Evolutionary conservation across 2,329 filamentous ascomycete genomes (phyloP).

Genomic region (Raffaelea deltoideospora): DNA sequence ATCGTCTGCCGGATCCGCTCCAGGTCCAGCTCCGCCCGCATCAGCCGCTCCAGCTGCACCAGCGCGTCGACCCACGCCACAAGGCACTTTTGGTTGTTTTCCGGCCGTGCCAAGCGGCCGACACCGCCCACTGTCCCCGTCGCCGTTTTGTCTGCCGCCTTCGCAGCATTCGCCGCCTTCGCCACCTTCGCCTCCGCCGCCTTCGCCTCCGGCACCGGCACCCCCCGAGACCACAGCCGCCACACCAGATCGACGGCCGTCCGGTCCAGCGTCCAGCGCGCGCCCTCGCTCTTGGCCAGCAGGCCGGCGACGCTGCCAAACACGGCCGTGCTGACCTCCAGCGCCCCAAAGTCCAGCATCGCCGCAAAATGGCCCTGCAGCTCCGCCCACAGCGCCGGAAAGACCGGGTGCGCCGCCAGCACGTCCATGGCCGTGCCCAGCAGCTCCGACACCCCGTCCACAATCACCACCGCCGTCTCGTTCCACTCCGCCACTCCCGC

Average conservation of each 20-base stretch:
- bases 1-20: slow-evolving; percentile 54
- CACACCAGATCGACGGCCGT: slow-evolving; percentile 47
- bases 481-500: slow-evolving; percentile 45
- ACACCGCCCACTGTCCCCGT: no score
- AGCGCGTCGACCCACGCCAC: slow-evolving; percentile 69
- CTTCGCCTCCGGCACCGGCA: slow-evolving; percentile 33
- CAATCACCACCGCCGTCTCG: slow-evolving; percentile 59
- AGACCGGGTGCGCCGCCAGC: slow-evolving; percentile 49
- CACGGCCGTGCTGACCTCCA: slow-evolving; percentile 58
- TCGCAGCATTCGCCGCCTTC: no score
- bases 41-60: slow-evolving; percentile 62
- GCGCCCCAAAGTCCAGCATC: slow-evolving; percentile 44
- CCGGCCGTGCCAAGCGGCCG: no score
- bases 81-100: slow-evolving; percentile 68
- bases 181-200: background rate
- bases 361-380: slow-evolving; percentile 54
- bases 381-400: slow-evolving; percentile 61
- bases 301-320: slow-evolving; percentile 54
- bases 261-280: slow-evolving; percentile 28
- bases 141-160: no score
- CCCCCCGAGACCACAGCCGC: slow-evolving; percentile 52
- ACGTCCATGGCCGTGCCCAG: slow-evolving; percentile 63
- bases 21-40: slow-evolving; percentile 46
- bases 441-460: slow-evolving; percentile 57
- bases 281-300: slow-evolving; percentile 33